A percentile compares a stretch with the other conserved stretches of the same genome.
Evolutionary conservation across 805 yeast genomes (phyloP).

Genomic region (Geotrichum ghanense): DNA sequence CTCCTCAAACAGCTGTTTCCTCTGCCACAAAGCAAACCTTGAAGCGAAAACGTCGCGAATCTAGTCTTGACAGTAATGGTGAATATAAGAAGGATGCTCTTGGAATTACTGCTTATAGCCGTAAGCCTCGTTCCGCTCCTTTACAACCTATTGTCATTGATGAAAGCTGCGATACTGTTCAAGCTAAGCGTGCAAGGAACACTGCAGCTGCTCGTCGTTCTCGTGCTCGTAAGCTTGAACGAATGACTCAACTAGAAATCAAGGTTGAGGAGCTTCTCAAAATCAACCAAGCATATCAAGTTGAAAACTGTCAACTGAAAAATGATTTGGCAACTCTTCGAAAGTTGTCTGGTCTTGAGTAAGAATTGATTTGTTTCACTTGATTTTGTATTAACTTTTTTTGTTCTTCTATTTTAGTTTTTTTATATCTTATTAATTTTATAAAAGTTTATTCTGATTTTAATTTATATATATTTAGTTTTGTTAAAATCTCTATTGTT

Average conservation of each 20-base stretch:
- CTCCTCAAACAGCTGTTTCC: neutral
- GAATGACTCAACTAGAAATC: conserved; percentile 72
- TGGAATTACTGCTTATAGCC: conserved; percentile 65
- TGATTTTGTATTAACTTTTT: neutral
- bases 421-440: no score
- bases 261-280: conserved; percentile 53
- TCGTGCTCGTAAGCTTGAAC: conserved; percentile 82
- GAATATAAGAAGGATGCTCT: conserved; percentile 46
- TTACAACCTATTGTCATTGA: conserved; percentile 54
- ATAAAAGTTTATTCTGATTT: neutral
- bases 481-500: no score
- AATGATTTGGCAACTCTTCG: neutral
- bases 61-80: neutral
- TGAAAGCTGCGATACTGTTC: conserved; percentile 48
- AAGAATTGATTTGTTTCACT: neutral
- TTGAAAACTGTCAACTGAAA: conserved; percentile 52
- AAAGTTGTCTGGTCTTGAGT: neutral
- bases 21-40: conserved; percentile 3
- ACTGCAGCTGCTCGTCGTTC: conserved; percentile 97
- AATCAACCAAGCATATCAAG: conserved; percentile 48
- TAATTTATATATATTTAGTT: neutral
- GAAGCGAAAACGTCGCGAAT: conserved; percentile 4
- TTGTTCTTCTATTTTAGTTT: no score
- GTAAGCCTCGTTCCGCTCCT: conserved; percentile 66
- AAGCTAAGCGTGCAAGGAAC: conserved; percentile 86